Evolutionary conservation across 495 filamentous ascomycete species (phyloP).

Genomic region (Ascodesmis nigricans): DNA sequence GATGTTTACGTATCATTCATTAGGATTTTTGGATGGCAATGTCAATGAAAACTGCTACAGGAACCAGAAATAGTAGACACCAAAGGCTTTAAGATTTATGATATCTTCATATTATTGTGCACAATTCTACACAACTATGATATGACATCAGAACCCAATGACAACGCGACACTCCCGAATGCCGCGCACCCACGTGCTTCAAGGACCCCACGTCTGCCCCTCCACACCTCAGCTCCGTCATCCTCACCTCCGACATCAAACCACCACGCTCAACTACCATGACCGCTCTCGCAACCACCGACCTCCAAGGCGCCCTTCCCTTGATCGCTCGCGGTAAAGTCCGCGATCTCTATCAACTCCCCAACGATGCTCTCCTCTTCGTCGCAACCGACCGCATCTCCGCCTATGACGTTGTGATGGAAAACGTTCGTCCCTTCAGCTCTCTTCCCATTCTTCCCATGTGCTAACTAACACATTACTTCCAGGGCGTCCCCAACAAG

Average conservation of each 20-base stretch:
- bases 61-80: too few relatives aligned
- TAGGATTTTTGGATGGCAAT: too few relatives aligned
- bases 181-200: too few relatives aligned
- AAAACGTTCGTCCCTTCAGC: constrained; percentile 34
- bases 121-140: too few relatives aligned
- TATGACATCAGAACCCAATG: too few relatives aligned
- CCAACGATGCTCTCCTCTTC: constrained; percentile 55
- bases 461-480: neutral
- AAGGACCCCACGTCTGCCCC: too few relatives aligned
- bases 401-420: constrained; percentile 81
- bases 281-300: constrained; percentile 29
- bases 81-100: too few relatives aligned
- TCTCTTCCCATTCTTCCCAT: neutral
- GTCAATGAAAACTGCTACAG: too few relatives aligned
- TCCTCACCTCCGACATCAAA: constrained; percentile 2
- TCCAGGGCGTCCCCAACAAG: constrained; percentile 59
- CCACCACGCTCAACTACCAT: constrained; percentile 1
- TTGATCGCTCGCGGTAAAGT: constrained; percentile 53
- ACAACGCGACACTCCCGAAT: too few relatives aligned
- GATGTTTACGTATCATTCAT: too few relatives aligned
- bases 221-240: neutral
- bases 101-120: too few relatives aligned
- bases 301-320: constrained; percentile 32
- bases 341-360: constrained; percentile 56
- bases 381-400: constrained; percentile 82